Base-by-base conservation (phyloP, 192 early-diverging fungal species). In the Podila horticola region DNA sequence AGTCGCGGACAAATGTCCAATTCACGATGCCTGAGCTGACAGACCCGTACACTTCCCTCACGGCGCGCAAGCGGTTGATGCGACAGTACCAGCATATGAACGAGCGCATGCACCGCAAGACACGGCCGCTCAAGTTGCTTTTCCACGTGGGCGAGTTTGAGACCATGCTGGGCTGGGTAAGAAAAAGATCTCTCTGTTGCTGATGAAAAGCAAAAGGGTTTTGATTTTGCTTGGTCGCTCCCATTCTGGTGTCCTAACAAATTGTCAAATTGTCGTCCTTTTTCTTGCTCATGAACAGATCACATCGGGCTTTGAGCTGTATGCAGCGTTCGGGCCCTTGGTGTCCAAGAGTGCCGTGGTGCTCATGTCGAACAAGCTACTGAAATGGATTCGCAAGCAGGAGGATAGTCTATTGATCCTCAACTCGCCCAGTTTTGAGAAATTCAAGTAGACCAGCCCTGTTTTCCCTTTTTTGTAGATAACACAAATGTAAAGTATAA, bases 381-480 rank as follows among this genome's bases (percentile, higher is more conserved):
- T 94, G n/a, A 87, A 90, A 51, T 95, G 94, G 94, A 90, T 94
- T 61, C 91, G 89, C 61, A 91, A 89, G 66, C 86, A 93, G 31
- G 93, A 93, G 69, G 92, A 93, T 29, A 90, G 86, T 60, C 69
- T 95, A 48, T 91, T 95, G 74, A 91, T 94, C 26, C 69, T 94
- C 29, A 91, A 93, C 58, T 87, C 93, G 8, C 93, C 92, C 8
- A 91, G 91, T 28, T 93, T 93, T 85, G 93, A 85, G 86, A 72
- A 68, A 62, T 81, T 69, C 38, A 79, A 72, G 70, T 79, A 72
- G 52, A 24, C 15, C 41, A n/a, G n/a, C 41, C 7, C 34, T 36
- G 9, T 8, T 10, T 36, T 10, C 34, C 1, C 34, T 6, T 6
- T 36, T 36, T 36, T 36, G 34, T 36, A 36, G 34, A 36, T 36